Evolutionary conservation across 192 early-diverging fungal genomes (phyloP), one percentile per base, ranked within the genome.

Genomic region (Backusella circina): DNA sequence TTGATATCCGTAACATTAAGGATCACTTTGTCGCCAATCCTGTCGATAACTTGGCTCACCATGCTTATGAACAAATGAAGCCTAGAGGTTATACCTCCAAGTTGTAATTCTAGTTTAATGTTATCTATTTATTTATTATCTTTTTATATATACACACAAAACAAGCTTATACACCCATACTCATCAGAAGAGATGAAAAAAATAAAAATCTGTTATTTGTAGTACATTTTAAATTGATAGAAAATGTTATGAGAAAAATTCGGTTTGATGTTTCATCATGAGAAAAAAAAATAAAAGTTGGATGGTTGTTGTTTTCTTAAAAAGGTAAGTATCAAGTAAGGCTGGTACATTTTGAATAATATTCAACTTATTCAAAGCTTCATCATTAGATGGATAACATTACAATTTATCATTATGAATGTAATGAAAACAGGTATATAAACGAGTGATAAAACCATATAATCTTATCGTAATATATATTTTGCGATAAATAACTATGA

Each of bases 1-100:
- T 83, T n/a, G 82, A 83, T 74, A 75, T 72, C 39, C 75, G 75
- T 64, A 83, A 83, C 47, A 73, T 79, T 37, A 83, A 83, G 51
- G 51, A 57, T 23, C 51, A 57, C 51, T 57, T 57, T 57, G 51
- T 57, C 21, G 30, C 72, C 26, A 71, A 64, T 32, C 82, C 82
- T 15, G 61, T 70, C 41, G 82, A 83, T 50, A 44, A 79, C 21
- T 12, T 77, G 36, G 61, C 78, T 51, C 33, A 65, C 18, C 28
- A 18, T 64, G 72, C 75, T 37, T 83, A 83, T 36, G 78, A 83
- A 35, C 41, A 64, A 74, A 71, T 72, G 69, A 30, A 73, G 12
- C 77, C 77, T 36, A 67, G 71, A 72, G 77, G 77, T 13, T 26
- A 39, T 16, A 2, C 57, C 21, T 78, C 77, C 66, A 78, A 78